These are phyloP conservation scores for Pyricularia pennisetigena DNA, from an alignment of 2,329 filamentous ascomycete species.

Conservation along the genomic window DNA sequence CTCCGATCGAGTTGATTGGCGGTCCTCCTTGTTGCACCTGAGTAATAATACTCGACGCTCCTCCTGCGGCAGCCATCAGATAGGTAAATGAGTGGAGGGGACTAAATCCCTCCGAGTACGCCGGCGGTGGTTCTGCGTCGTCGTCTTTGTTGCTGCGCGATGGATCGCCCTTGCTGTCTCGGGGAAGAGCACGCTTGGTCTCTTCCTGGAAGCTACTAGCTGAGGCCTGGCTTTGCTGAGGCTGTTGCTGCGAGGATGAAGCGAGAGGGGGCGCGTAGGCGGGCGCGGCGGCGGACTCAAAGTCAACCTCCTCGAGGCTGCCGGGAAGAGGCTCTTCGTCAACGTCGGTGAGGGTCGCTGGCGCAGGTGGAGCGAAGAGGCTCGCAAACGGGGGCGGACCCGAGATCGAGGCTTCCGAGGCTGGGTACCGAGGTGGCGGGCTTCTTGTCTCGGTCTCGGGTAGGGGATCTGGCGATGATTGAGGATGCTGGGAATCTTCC, in stretches of 20 bases:
- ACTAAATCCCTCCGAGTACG: constrained; percentile 90
- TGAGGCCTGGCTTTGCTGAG: constrained; percentile 16
- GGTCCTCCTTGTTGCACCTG: constrained; percentile 93
- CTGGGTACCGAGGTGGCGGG: constrained; percentile 51
- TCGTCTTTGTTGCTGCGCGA: constrained; percentile 63
- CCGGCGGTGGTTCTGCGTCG: constrained; percentile 88
- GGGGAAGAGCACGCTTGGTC: constrained; percentile 76
- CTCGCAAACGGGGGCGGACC: constrained; percentile 52
- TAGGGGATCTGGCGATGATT: not conserved
- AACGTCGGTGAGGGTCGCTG: constrained; percentile 14
- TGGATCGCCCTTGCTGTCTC: constrained; percentile 59
- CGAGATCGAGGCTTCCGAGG: constrained; percentile 31
- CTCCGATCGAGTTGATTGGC: constrained; percentile 81
- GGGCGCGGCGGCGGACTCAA: constrained; percentile 35
- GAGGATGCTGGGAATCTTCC: not conserved
- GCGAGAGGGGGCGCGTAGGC: constrained; percentile 40
- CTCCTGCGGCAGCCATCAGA: constrained; percentile 96
- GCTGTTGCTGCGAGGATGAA: constrained; percentile 16
- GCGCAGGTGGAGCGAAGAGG: constrained; percentile 33
- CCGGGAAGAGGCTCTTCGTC: constrained; percentile 10
- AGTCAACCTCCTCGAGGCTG: constrained; percentile 1
- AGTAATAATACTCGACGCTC: constrained; percentile 96
- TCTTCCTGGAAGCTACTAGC: constrained; percentile 44
- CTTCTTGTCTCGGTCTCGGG: constrained; percentile 16
- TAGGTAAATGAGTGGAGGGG: constrained; percentile 89